Evolutionary conservation across 1,284 basidiomycete genomes (phyloP).

Genomic region (Ustilago bromivora): DNA sequence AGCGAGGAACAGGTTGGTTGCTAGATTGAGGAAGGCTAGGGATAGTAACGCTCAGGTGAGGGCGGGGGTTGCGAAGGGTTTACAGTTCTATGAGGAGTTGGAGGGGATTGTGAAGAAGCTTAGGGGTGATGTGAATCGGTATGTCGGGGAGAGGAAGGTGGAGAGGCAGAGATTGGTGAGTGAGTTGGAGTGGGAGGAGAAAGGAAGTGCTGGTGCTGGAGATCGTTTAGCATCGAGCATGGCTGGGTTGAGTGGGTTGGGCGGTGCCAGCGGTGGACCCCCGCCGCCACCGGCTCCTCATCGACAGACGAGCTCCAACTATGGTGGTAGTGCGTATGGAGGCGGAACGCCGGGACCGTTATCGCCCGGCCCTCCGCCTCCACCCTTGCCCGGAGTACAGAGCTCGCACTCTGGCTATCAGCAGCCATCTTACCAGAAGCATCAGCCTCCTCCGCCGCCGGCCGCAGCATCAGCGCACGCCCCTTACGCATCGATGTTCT

Average conservation of each 20-base stretch:
- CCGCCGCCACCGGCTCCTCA: conserved; percentile 29
- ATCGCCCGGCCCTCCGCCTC: conserved; percentile 32
- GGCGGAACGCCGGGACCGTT: conserved; percentile 12
- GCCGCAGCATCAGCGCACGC: conserved; percentile 13
- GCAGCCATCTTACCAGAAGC: conserved; percentile 18
- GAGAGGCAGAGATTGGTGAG: conserved; percentile 80
- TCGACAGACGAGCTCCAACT: conserved; percentile 44
- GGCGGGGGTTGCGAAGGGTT: conserved; percentile 85
- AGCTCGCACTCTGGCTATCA: conserved; percentile 1
- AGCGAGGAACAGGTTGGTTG: conserved; percentile 79
- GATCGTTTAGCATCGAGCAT: conserved; percentile 21
- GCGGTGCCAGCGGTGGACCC: conserved; percentile 13
- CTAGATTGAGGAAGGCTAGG: conserved; percentile 79
- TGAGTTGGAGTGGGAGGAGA: conserved; percentile 80
- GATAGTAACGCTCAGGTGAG: conserved; percentile 88
- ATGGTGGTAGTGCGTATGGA: conserved; percentile 29
- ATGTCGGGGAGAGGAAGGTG: conserved; percentile 76
- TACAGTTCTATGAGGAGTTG: conserved; percentile 89
- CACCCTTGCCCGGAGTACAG: conserved; percentile 23
- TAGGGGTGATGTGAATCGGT: conserved; percentile 76
- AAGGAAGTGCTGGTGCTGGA: conserved; percentile 56
- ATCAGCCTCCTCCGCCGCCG: conserved; percentile 2
- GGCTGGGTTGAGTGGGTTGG: conserved; percentile 26
- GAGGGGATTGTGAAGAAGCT: conserved; percentile 77
- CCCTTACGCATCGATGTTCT: conserved; percentile 46